Evolutionary conservation across 345 rosid species (phyloP), one percentile per base, ranked within the genome.

Genomic region (Toxicodendron radicans): DNA sequence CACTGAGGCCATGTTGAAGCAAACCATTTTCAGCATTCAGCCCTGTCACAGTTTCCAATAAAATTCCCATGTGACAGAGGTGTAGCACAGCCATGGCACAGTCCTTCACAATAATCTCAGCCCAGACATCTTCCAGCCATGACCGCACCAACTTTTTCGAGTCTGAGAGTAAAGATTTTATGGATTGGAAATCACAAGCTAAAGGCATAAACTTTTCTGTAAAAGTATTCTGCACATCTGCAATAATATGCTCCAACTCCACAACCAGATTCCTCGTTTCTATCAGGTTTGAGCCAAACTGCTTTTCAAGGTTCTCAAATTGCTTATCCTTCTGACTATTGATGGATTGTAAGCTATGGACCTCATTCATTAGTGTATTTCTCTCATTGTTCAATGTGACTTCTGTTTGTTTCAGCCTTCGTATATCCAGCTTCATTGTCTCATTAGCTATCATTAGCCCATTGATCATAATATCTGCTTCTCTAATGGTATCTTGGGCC

Each of bases 71-170:
- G 76, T 95, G 96, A 81, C 99, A 95, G 52, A 88, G 88, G 70
- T 95, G 97, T 72, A 95, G 79, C 71, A 92, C 92, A 38, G 99
- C 90, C 62, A 95, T 76, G 70, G 96, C 94, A 87, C 96, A 93
- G 66, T 93, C 99, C 84, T 94, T 91, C 75, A 78, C 85, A 64
- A 93, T 82, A 69, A 95, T 89, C 84, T 86, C 98, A 17, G 99
- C 90, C 98, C 99, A 95, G 74, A 95, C 77, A 75, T 95, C 98
- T 79, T 93, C 99, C 78, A 95, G 87, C 87, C 85, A 86, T 46
- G 90, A 83, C 52, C 81, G 78, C 78, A 85, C 85, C 72, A 85
- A 68, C 82, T 80, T 91, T 32, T 79, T 64, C 9, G 90, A 87
- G 73, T 93, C 85, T 38, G 80, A 86, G 79, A 88, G 60, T 59